Evolutionary conservation across 2,329 filamentous ascomycete species (phyloP), one percentile per base, ranked within the genome.

Genomic region (Penicillium palitans): DNA sequence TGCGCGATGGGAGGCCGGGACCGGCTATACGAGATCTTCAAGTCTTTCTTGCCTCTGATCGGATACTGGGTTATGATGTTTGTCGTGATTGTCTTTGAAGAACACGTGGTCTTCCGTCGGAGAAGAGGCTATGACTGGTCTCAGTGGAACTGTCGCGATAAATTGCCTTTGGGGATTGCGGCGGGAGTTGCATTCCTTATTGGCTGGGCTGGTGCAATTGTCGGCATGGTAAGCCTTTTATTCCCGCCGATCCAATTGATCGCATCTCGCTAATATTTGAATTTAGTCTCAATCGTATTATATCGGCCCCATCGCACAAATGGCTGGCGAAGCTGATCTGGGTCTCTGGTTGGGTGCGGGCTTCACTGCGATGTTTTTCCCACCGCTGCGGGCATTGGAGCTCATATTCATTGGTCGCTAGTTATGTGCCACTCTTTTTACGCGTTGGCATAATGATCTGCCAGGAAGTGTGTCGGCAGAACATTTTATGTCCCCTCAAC

Each of bases 21-120:
- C 50, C 70, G 73, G 41, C 67, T 81, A 1, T 80, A 77, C 61
- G 68, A 74, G 33, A 75, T 80, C 42, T 79, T 80, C 60, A 70
- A 76, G 52, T 74, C 77, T 55, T 79, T 80, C 55, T 66, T 81
- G 17, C 76, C 78, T 8, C 60, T 81, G 19, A 80, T 81, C 63
- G 76, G 77, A 6, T 80, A 81, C 60, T 81, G 78, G 78, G 65
- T 77, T 9, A 68, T 72, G 21, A 75, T 77, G 39, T 80, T 74
- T 71, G 64, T 80, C 49, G 71, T 73, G 37, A 77, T 80, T 44
- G 68, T 75, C 6, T 47, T 79, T 2, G 70, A 79, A 57, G 75
- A 80, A 60, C 73, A 80, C 44, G 13, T 78, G 17, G 61, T 80
- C 6, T 81, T 81, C 67, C 72, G 74, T 21, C 67, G 74, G 27